Conservation (phyloP, 441 rosid genomes). For the Sinapis alba region DNA sequence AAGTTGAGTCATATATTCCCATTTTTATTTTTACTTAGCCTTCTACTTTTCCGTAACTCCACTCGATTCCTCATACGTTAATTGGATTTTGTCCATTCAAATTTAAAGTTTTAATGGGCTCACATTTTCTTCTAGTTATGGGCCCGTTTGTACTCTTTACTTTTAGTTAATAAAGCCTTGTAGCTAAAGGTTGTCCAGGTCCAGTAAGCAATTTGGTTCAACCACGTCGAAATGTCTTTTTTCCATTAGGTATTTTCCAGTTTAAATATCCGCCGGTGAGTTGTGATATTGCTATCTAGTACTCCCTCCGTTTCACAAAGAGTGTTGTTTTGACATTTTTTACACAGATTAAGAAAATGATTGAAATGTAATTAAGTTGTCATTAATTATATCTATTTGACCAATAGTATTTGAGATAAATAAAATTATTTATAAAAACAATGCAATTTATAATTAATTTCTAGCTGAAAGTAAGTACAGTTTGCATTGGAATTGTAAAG, state of each 20-base stretch:
- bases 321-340: no score
- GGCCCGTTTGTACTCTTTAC: background rate
- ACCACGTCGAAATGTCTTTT: background rate
- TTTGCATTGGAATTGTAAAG: no score
- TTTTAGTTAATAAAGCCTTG: background rate
- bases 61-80: background rate
- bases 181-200: background rate
- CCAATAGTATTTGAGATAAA: no score
- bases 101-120: background rate
- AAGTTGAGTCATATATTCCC: no score
- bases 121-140: background rate
- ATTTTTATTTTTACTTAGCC: no score
- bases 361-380: no score
- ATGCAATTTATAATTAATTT: no score
- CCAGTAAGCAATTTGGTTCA: background rate
- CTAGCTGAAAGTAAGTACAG: no score
- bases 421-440: no score
- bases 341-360: no score
- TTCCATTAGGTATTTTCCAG: background rate
- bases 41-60: background rate
- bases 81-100: background rate
- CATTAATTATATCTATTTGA: no score
- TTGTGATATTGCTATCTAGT: background rate
- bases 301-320: no score
- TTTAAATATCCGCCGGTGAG: background rate